A percentile compares a stretch with the other conserved stretches of the same genome.
These are phyloP conservation scores for Dactylellina haptotyla DNA, from an alignment of 2,329 filamentous ascomycete genomes.

Conservation along the genomic window DNA sequence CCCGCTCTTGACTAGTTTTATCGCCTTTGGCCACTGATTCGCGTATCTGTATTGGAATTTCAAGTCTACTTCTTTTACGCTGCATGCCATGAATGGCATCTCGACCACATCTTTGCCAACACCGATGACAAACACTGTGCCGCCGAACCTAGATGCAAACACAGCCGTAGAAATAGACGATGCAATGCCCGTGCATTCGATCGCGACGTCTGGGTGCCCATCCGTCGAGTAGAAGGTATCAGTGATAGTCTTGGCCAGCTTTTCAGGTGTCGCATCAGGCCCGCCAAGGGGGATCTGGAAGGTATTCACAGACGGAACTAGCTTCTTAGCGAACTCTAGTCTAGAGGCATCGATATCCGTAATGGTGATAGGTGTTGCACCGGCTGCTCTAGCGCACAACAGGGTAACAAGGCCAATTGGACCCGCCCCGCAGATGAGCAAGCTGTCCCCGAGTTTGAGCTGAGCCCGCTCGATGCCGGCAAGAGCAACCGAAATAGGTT, in stretches of 20 bases:
- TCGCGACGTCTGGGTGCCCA: constrained; percentile 79
- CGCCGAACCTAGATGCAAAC: constrained; percentile 91
- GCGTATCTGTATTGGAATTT: constrained; percentile 86
- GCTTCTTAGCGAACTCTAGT: constrained; percentile 82
- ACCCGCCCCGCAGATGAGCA: constrained; percentile 89
- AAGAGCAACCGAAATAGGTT: constrained; percentile 88
- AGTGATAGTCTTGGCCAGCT: constrained; percentile 75
- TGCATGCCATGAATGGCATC: constrained; percentile 93
- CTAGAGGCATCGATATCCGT: constrained; percentile 92
- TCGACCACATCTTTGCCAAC: constrained; percentile 95
- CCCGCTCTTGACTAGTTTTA: constrained; percentile 83
- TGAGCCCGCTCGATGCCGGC: constrained; percentile 86
- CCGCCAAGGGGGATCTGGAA: constrained; percentile 76
- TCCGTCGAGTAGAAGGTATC: constrained; percentile 72
- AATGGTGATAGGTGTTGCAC: constrained; percentile 89
- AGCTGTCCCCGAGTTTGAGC: constrained; percentile 83
- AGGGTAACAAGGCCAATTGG: constrained; percentile 92
- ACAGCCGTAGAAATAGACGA: constrained; percentile 86
- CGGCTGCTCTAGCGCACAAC: constrained; percentile 83
- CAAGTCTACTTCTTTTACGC: constrained; percentile 89
- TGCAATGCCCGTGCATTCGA: constrained; percentile 97
- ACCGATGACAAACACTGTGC: constrained; percentile 95
- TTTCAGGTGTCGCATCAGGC: constrained; percentile 68
- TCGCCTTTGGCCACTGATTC: constrained; percentile 96
- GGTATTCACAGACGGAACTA: constrained; percentile 81